Evolutionary conservation across 2,329 filamentous ascomycete species (phyloP).

Genomic region (Mycosphaerella sp.): DNA sequence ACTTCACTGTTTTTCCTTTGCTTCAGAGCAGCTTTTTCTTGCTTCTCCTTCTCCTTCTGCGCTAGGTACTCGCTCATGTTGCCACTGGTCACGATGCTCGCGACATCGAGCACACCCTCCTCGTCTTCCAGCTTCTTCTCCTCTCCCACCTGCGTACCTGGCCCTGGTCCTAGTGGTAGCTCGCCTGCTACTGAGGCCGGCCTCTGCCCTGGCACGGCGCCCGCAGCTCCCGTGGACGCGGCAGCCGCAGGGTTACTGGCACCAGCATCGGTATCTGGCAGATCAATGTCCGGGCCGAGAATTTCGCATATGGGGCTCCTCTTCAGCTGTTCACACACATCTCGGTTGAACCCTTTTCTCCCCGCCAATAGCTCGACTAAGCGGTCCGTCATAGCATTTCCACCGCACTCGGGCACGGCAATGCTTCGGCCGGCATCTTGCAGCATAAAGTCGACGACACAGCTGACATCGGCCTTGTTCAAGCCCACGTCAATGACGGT

Average conservation of each 20-base stretch:
- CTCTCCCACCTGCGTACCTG: slow-evolving; percentile 50
- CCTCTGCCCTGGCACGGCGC: slow-evolving; percentile 39
- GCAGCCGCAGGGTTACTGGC: slow-evolving; percentile 49
- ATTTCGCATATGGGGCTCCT: slow-evolving; percentile 58
- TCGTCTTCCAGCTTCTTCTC: slow-evolving; percentile 48
- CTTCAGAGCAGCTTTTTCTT: slow-evolving; percentile 54
- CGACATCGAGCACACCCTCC: slow-evolving; percentile 75
- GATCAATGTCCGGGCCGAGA: slow-evolving; percentile 47
- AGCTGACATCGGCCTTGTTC: slow-evolving; percentile 87
- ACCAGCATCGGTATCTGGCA: slow-evolving; percentile 46
- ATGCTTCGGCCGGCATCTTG: slow-evolving; percentile 60
- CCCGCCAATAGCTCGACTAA: slow-evolving; percentile 58
- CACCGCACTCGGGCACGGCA: slow-evolving; percentile 64
- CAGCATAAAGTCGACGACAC: slow-evolving; percentile 75
- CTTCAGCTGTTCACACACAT: slow-evolving; percentile 62
- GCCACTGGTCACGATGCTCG: slow-evolving; percentile 74
- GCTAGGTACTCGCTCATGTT: slow-evolving; percentile 70
- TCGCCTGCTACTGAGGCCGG: slow-evolving; percentile 39
- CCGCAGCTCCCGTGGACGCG: slow-evolving; percentile 49
- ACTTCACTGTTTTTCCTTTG: slow-evolving; percentile 44
- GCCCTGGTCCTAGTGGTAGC: slow-evolving; percentile 48
- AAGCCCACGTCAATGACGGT: slow-evolving; percentile 88
- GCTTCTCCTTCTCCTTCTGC: slow-evolving; percentile 75
- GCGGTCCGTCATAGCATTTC: slow-evolving; percentile 74
- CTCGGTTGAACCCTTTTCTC: slow-evolving; percentile 50